Evolutionary conservation across 257 asterid species (phyloP), one percentile per base, ranked within the genome.

Genomic region (Striga asiatica): DNA sequence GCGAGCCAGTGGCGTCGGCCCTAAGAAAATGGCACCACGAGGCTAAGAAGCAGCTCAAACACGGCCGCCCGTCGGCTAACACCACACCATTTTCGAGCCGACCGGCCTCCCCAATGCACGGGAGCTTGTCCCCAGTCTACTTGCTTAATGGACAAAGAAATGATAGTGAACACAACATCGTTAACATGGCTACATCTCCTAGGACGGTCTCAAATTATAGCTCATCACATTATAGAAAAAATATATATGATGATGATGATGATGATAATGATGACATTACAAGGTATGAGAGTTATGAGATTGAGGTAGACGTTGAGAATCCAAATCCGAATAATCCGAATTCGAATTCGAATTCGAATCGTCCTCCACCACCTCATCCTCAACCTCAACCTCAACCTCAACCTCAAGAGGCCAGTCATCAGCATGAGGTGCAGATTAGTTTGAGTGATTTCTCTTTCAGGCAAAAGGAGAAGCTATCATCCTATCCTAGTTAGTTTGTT

Each of bases 1-100:
- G 82, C 22, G 74, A 81, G n/a, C 62, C 70, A 37, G 92, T 88
- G 1, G 94, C 84, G 3, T 48, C 84, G 1, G 97, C 97, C 4
- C 38, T 88, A 54, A 76, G 71, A 12, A 75, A 59, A 34, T 88
- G 97, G 97, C 97, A 88, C 62, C 83, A 74, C 57, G 69, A 76
- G 9, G 95, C 97, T 27, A 82, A 59, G 64, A 78, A 80, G 42
- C 81, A 84, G 50, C 2, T 88, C 42, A 84, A 76, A 56, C 76
- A 82, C 12, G 83, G 80, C 60, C 81, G 71, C 55, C 64, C 65
- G 0, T 71, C 81, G 3, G 64, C 74, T 14, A 69, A 12, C 65
- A 67, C 55, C 27, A 78, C 88, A 2, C 84, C 94, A 0, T 65
- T 75, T 55, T 74, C 96, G 3, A 81, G 94, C 58, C 63, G 81